Evolutionary conservation across 176 grass and related monocot genomes (phyloP).

Genomic region (Zoysia pacifica): DNA sequence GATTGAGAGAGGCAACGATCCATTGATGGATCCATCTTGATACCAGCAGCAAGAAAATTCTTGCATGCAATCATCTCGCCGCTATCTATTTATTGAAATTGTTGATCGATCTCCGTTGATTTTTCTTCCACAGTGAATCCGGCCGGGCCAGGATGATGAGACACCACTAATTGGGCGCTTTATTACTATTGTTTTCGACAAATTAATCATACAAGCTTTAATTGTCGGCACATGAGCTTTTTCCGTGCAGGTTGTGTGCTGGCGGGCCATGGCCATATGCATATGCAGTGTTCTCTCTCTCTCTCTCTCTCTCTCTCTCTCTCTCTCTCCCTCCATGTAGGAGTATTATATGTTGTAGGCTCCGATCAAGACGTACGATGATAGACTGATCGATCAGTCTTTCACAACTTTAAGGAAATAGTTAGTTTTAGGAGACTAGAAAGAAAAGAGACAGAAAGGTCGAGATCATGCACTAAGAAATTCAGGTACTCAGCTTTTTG

Average conservation of each 20-base stretch:
- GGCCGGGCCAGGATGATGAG: not conserved
- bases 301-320: not conserved
- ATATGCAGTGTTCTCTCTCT: not conserved
- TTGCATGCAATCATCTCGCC: not conserved
- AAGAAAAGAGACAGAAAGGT: not conserved
- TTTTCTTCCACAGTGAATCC: not conserved
- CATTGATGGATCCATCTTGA: no score
- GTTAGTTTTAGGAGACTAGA: slow-evolving; percentile 1
- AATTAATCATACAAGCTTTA: slow-evolving; percentile 38
- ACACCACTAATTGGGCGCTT: slow-evolving; percentile 40
- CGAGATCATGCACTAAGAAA: not conserved
- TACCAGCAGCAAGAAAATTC: no score
- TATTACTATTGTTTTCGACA: slow-evolving; percentile 45
- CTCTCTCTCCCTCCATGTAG: not conserved
- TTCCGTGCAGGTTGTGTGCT: slow-evolving; percentile 31
- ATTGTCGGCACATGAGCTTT: slow-evolving; percentile 46
- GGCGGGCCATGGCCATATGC: slow-evolving; percentile 9
- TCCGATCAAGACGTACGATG: not conserved
- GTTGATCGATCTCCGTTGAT: no score
- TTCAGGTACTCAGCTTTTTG: not conserved
- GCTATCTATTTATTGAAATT: no score
- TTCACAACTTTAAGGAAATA: slow-evolving; percentile 38
- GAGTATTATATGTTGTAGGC: not conserved
- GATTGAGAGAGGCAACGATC: not conserved
- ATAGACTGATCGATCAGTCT: not conserved